phyloP scores from a whole-genome alignment of 1,284 basidiomycete genomes.

The Rhodotorula sp. region DNA sequence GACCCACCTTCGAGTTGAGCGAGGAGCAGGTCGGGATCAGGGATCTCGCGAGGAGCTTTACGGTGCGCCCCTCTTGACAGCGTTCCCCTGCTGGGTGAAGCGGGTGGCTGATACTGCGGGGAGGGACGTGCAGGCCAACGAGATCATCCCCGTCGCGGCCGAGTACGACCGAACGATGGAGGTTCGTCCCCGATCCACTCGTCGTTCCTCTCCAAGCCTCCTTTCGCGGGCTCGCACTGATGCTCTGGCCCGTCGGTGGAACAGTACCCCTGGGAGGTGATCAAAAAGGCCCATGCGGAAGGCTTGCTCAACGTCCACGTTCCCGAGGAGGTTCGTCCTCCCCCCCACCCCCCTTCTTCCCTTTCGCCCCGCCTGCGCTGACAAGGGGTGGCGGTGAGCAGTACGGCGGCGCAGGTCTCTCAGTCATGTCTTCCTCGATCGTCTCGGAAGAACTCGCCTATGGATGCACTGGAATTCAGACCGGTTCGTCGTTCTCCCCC shows the following conservation, averaged over 20 bases:
- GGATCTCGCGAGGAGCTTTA: constrained; percentile 55
- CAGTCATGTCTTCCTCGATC: constrained; percentile 55
- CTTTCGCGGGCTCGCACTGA: background rate
- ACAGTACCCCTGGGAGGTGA: constrained; percentile 56
- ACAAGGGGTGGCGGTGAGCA: constrained; percentile 26
- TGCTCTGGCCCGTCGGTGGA: background rate
- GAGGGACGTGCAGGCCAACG: constrained; percentile 45
- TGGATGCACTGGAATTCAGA: constrained; percentile 59
- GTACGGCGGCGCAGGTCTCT: constrained; percentile 57
- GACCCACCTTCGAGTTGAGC: constrained; percentile 24
- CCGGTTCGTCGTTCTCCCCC: constrained; percentile 44
- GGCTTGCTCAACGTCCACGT: constrained; percentile 56
- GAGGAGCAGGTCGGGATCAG: constrained; percentile 37
- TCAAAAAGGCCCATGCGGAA: constrained; percentile 56
- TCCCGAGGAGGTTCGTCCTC: constrained; percentile 50
- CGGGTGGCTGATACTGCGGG: background rate
- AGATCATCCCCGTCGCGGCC: constrained; percentile 56
- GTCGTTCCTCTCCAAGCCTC: background rate
- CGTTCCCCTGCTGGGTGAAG: too few species aligned
- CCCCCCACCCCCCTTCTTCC: background rate
- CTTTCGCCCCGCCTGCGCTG: background rate
- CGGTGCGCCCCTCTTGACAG: constrained; percentile 24
- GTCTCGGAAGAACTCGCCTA: constrained; percentile 53
- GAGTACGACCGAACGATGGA: constrained; percentile 54
- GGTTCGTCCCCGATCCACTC: constrained; percentile 12